These are phyloP conservation scores for Plasmodium cynomolgi DNA, from an alignment of 169 alveolate genomes.

Conservation along the genomic window DNA sequence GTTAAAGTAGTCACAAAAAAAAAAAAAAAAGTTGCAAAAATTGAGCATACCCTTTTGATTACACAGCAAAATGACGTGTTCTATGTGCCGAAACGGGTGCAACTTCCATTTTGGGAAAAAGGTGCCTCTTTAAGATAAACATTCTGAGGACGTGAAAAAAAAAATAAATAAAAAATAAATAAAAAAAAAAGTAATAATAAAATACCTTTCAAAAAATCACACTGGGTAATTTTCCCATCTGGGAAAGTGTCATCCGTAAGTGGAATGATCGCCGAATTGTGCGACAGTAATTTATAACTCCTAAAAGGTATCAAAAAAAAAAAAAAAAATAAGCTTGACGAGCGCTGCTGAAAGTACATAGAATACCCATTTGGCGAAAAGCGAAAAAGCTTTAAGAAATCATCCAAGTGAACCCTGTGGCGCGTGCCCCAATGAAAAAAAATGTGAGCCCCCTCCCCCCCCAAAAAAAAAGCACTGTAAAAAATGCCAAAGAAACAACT, in stretches of 20 bases:
- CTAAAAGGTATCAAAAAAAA: background rate
- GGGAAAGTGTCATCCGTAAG: background rate
- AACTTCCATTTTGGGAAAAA: background rate
- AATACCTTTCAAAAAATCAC: background rate
- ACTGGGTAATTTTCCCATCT: background rate
- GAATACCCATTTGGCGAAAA: background rate
- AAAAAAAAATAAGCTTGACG: background rate
- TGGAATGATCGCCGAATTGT: background rate
- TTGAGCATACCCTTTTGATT: background rate
- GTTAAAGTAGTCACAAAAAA: background rate
- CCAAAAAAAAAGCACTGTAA: background rate
- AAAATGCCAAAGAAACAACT: constrained; percentile 1
- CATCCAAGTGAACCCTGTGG: background rate
- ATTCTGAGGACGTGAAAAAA: background rate
- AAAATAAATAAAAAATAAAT: background rate
- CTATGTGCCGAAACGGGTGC: background rate
- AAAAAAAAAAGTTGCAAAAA: background rate
- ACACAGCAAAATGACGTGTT: background rate
- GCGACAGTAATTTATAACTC: background rate
- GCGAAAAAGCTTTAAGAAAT: background rate
- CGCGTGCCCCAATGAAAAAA: background rate
- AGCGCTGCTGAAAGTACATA: background rate
- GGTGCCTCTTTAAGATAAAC: background rate
- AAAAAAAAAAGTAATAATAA: background rate
- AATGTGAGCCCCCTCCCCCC: background rate